Evolutionary conservation across 169 alveolate species (phyloP), one percentile per base, ranked within the genome.

Genomic region (Plasmodium yoelii): DNA sequence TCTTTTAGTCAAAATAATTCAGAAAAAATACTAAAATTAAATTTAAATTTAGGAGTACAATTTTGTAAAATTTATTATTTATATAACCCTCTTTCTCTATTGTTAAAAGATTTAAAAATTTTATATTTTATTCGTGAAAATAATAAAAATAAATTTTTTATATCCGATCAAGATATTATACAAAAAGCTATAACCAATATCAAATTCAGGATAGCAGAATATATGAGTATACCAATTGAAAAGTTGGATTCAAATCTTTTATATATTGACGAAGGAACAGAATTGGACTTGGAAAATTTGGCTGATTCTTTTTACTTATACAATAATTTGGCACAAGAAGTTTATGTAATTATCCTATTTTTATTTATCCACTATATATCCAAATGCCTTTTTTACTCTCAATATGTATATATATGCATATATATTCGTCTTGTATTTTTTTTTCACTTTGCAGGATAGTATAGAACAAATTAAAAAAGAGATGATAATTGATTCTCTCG

Each of bases 311-410:
- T 77, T 39, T 77, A 77, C 46, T 42, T 77, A 19, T 77, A 77
- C 51, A 77, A 77, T 26, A 77, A 77, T 15, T 18, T 77, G n/a
- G 89, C 89, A 5, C 89, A 77, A 26, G 89, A 77, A 26, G 89
- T 77, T n/a, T 77, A 77, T 22, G 89, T 77, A 77, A 55, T 71
- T 71, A 0, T 4, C 8, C 49, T 71, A 2, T 10, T 61, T 1
- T 7, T 61, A 15, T 26, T 10, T 26, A 22, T 61, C 13, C 4
- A 61, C 1, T 34, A 0, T 34, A 4, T 3, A 34, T 0, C 6
- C 59, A 51, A 51, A 51, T 12, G 9, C 4, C 6, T 5, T 5
- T 5, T 51, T 51, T 15, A 51, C 4, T 6, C n/a, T 6, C 0
- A 15, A 51, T 49, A 49, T 10, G 2, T 51, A 51, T 6, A 51